phyloP scores from a whole-genome alignment of 371 early-diverging fungal genomes.

The Vittaforma corneae region DNA sequence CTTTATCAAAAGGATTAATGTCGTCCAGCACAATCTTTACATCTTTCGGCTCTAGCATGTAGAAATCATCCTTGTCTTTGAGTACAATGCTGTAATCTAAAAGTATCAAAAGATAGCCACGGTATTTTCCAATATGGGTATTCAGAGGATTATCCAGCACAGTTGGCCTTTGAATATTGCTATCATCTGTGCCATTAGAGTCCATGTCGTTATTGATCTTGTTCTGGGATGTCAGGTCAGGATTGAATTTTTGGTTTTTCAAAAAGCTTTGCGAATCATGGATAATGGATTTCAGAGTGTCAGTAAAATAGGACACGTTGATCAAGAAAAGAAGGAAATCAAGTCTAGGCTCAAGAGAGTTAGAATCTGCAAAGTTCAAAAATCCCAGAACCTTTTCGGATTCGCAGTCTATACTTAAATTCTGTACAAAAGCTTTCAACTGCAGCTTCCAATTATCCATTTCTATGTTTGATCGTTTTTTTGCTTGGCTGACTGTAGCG shows the following conservation, averaged over 20 bases:
- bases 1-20: background rate
- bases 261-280: background rate
- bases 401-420: background rate
- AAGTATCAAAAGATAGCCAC: background rate
- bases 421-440: constrained; percentile 1
- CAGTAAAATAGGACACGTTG: background rate
- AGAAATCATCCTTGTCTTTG: background rate
- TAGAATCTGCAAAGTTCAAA: background rate
- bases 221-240: background rate
- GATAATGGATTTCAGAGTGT: background rate
- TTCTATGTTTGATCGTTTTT: background rate
- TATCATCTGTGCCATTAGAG: background rate
- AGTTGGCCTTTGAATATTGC: background rate
- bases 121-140: background rate
- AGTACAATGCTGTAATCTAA: background rate
- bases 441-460: constrained; percentile 6
- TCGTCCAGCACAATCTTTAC: background rate
- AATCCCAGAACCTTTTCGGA: constrained; percentile 3
- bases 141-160: background rate
- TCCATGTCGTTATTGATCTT: background rate
- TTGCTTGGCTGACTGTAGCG: background rate
- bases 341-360: background rate
- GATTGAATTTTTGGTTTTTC: background rate
- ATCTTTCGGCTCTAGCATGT: background rate
- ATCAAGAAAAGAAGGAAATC: constrained; percentile 7